Evolutionary conservation across 2,329 filamentous ascomycete genomes (phyloP).

Genomic region (Verticillium klebahnii): DNA sequence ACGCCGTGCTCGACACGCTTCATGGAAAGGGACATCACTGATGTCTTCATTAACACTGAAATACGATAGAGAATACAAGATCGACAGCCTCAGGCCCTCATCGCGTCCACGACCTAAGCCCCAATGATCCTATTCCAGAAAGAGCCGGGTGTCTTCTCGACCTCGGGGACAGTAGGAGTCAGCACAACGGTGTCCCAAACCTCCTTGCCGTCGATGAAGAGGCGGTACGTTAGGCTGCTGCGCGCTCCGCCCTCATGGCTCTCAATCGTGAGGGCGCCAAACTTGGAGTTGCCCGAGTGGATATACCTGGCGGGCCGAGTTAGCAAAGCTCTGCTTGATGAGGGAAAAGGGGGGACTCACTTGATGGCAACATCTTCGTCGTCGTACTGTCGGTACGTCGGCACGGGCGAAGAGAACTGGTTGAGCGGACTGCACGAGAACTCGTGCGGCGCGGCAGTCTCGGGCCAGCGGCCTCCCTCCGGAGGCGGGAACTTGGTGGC

Average conservation of each 20-base stretch:
- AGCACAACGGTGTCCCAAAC: slow-evolving; percentile 64
- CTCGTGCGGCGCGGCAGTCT: slow-evolving; percentile 70
- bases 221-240: slow-evolving; percentile 71
- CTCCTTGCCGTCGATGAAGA: slow-evolving; percentile 79
- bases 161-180: slow-evolving; percentile 34
- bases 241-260: slow-evolving; percentile 58
- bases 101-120: slow-evolving; percentile 4
- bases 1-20: too few species aligned
- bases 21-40: too few species aligned
- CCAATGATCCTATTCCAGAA: slow-evolving; percentile 42
- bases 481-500: slow-evolving; percentile 74
- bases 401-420: slow-evolving; percentile 87
- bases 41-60: too few species aligned
- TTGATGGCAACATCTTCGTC: slow-evolving; percentile 79
- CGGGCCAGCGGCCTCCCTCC: slow-evolving; percentile 55
- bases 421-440: slow-evolving; percentile 88
- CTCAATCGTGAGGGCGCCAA: slow-evolving; percentile 77
- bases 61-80: not conserved
- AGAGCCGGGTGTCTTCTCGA: slow-evolving; percentile 27
- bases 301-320: slow-evolving; percentile 53
- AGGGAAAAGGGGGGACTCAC: slow-evolving; percentile 44
- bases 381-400: slow-evolving; percentile 78
- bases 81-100: too few species aligned
- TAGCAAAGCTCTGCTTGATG: not conserved
- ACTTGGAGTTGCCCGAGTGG: slow-evolving; percentile 83